Evolutionary conservation across 306 rosid species (phyloP).

Genomic region (Quercus ilex): DNA sequence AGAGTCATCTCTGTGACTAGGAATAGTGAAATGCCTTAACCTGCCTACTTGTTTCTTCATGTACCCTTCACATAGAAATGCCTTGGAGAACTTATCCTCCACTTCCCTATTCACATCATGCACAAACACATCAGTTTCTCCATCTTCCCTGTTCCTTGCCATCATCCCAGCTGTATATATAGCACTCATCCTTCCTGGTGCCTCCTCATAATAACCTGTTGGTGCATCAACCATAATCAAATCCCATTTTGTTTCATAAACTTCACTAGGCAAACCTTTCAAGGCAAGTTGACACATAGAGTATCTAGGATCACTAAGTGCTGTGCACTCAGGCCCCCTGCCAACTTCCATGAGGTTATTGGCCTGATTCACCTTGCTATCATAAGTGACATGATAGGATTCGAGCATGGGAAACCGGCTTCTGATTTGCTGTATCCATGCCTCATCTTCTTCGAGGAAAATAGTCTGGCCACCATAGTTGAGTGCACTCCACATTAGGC

Average conservation of each 20-base stretch:
- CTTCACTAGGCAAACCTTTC: slow-evolving; percentile 50
- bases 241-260: slow-evolving; percentile 63
- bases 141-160: slow-evolving; percentile 54
- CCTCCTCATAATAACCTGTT: slow-evolving; percentile 60
- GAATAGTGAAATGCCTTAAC: slow-evolving; percentile 68
- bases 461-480: slow-evolving; percentile 62
- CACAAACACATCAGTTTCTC: slow-evolving; percentile 59
- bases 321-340: slow-evolving; percentile 55
- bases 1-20: slow-evolving; percentile 41
- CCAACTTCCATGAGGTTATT: slow-evolving; percentile 56
- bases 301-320: slow-evolving; percentile 42
- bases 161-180: slow-evolving; percentile 81
- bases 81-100: slow-evolving; percentile 60
- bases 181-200: slow-evolving; percentile 83
- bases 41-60: slow-evolving; percentile 66
- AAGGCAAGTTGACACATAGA: slow-evolving; percentile 57
- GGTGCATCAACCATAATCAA: slow-evolving; percentile 93
- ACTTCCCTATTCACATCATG: slow-evolving; percentile 78
- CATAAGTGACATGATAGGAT: slow-evolving; percentile 54
- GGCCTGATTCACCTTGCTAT: slow-evolving; percentile 68
- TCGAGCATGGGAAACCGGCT: slow-evolving; percentile 49
- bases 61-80: slow-evolving; percentile 56
- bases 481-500: slow-evolving; percentile 79
- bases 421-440: slow-evolving; percentile 62
- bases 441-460: slow-evolving; percentile 71